These are phyloP conservation scores for Lachancea meyersii DNA, from an alignment of 805 yeast species.

Conservation along the genomic window DNA sequence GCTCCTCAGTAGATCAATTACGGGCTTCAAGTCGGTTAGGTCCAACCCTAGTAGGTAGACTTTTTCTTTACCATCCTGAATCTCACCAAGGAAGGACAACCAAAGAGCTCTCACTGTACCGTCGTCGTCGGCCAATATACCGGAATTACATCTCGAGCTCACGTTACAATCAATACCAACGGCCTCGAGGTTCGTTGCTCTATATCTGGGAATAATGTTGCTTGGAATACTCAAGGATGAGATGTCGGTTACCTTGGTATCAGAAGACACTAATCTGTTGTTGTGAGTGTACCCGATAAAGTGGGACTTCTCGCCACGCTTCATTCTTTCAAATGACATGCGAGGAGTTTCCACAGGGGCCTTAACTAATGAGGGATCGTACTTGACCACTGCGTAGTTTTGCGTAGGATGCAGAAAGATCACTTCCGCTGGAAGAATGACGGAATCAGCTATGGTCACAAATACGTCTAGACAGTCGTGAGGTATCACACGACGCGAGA, in stretches of 20 bases:
- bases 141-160: constrained; percentile 70
- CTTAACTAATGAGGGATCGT: constrained; percentile 66
- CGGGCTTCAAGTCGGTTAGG: constrained; percentile 54
- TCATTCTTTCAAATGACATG: constrained; percentile 49
- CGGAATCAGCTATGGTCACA: constrained; percentile 79
- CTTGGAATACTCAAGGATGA: constrained; percentile 69
- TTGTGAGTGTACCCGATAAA: constrained; percentile 77
- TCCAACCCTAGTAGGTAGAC: constrained; percentile 72
- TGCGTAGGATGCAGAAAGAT: constrained; percentile 82
- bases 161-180: constrained; percentile 66
- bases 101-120: constrained; percentile 82
- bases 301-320: constrained; percentile 68
- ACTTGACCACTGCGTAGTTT: constrained; percentile 76
- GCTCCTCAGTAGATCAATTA: constrained; percentile 47
- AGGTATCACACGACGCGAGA: constrained; percentile 72
- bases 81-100: constrained; percentile 78
- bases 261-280: constrained; percentile 63
- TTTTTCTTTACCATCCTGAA: constrained; percentile 53
- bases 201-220: constrained; percentile 66
- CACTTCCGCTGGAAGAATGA: constrained; percentile 72
- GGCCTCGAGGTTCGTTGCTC: constrained; percentile 79
- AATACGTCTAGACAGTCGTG: constrained; percentile 69
- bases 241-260: constrained; percentile 71
- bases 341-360: constrained; percentile 69
- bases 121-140: constrained; percentile 67